Evolutionary conservation across 345 rosid species (phyloP).

Genomic region (Camelina hispida): DNA sequence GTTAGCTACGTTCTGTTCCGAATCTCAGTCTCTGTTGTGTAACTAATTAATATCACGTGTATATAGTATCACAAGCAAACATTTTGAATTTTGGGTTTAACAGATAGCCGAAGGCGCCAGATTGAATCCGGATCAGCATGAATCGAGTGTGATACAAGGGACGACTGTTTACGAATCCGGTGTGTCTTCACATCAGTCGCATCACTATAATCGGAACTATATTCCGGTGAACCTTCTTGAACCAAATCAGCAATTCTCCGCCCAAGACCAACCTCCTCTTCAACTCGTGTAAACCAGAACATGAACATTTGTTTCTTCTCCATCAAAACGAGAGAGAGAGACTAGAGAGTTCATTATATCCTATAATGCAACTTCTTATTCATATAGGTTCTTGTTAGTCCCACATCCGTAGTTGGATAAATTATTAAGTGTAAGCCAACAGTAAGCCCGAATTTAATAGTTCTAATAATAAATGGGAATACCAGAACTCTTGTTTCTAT

Average conservation of each 20-base stretch:
- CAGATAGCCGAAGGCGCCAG: slow-evolving; percentile 74
- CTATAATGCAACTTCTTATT: slow-evolving; percentile 10
- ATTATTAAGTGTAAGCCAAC: no score
- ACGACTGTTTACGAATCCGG: slow-evolving; percentile 47
- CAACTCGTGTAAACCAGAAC: slow-evolving; percentile 40
- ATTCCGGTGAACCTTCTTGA: slow-evolving; percentile 70
- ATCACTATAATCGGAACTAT: slow-evolving; percentile 60
- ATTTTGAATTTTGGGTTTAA: slow-evolving; percentile 2
- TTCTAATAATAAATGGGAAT: slow-evolving; percentile 10
- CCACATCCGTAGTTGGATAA: no score
- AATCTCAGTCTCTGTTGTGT: background rate
- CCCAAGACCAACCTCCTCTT: slow-evolving; percentile 62
- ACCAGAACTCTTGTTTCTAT: slow-evolving; percentile 6
- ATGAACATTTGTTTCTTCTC: slow-evolving; percentile 23
- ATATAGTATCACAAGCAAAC: background rate
- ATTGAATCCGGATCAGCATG: slow-evolving; percentile 46
- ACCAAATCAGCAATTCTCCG: slow-evolving; percentile 66
- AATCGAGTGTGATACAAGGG: slow-evolving; percentile 50
- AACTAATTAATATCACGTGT: slow-evolving; percentile 5
- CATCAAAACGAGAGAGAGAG: slow-evolving; percentile 7
- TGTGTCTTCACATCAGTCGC: slow-evolving; percentile 50
- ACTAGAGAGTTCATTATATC: slow-evolving; percentile 15
- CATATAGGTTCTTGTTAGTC: background rate
- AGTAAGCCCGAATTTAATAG: background rate
- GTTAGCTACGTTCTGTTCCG: slow-evolving; percentile 41